Base-by-base conservation (phyloP, 2,329 filamentous ascomycete genomes). In the Xylaria digitata region DNA sequence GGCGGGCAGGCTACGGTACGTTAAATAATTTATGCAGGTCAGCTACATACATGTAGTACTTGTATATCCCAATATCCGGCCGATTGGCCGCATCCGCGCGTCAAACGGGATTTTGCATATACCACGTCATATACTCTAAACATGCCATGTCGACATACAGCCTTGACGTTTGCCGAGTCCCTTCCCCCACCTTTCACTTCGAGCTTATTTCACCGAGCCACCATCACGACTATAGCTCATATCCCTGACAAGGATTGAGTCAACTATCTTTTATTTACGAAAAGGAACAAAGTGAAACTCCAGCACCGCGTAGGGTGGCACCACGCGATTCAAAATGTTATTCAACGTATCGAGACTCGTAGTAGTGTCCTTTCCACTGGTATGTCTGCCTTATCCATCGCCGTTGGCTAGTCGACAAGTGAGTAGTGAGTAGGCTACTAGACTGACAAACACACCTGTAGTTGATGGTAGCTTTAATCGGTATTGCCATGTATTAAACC, bases 401-500 rank as follows among this genome's bases (percentile, higher is more conserved):
- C 30, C 5, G 37, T 26, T 6, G 21, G n/a, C 30, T 3, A 13
- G 37, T 40, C 6, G 7, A 13, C 21, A 3, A 8, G 7, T 46
- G 21, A 52, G n/a, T 40, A 2, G 15, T 13, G 30, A 54, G n/a
- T 15, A 15, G 6, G 11, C 30, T 45, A 32, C 9, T 46, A 34
- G 7, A 48, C 62, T 68, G 46, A 71, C 54, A 45, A 43, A 8
- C 4, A n/a, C 6, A n/a, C 30, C n/a, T 23, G 37, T 61, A 72
- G 70, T 34, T 70, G 17, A 60, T 71, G 34, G 17, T 66, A 34
- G 67, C 65, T 53, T 58, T 71, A 6, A 67, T 57, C 34, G 63
- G 59, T 1, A 63, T 70, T 42, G 70, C 69, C n/a, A 72, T 71
- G 69, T 72, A 63, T 40, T 52, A 55, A 7, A 46, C 3, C 13